A percentile compares a stretch with the other conserved stretches of the same genome.
phyloP scores from a whole-genome alignment of 495 filamentous ascomycete species.

The Penicillium paradoxum region DNA sequence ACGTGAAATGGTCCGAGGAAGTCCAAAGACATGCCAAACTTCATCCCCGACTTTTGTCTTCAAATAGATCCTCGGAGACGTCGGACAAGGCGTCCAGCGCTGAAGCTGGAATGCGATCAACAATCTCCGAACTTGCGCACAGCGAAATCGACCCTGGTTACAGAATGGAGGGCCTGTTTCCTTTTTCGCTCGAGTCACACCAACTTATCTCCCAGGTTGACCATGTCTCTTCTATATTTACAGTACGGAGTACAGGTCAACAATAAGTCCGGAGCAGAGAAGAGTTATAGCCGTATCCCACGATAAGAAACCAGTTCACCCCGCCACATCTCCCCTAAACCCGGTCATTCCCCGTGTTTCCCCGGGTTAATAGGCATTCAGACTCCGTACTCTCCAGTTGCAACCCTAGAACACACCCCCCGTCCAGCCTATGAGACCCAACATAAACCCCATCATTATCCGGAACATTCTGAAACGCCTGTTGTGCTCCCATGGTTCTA shows the following conservation, averaged over 20 bases:
- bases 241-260: background rate
- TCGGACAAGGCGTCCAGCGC: constrained; percentile 22
- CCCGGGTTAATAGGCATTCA: too few species aligned
- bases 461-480: constrained; percentile 8
- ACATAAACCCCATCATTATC: background rate
- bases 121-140: constrained; percentile 5
- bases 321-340: background rate
- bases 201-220: background rate
- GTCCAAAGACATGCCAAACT: constrained; percentile 12
- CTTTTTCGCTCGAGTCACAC: background rate
- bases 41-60: background rate
- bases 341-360: background rate
- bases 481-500: background rate
- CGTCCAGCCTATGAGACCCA: background rate
- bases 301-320: constrained; percentile 2
- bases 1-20: constrained; percentile 22
- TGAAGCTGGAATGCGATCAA: constrained; percentile 2
- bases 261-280: background rate
- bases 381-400: too few species aligned
- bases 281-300: background rate
- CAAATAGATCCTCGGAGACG: constrained; percentile 5
- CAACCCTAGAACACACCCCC: background rate
- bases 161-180: too few species aligned
- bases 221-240: background rate
- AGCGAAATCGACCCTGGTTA: too few species aligned